Conservation (phyloP, 768 basidiomycete genomes). For the Suillus fuscotomentosus region DNA sequence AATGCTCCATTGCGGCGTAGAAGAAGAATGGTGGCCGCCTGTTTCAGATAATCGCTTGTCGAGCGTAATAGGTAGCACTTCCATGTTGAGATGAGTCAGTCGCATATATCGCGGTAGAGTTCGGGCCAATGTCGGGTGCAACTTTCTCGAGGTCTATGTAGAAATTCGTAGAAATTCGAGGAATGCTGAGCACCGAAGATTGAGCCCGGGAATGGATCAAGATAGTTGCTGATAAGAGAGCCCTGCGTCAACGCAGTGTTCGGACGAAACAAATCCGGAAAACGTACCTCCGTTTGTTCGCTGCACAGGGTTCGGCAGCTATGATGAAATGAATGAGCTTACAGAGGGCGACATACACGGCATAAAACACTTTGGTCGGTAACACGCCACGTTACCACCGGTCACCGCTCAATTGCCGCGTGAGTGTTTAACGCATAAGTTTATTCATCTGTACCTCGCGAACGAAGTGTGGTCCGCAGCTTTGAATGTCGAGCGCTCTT, state of each 20-base stretch:
- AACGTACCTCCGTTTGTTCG: slow-evolving; percentile 17
- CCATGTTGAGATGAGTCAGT: slow-evolving; percentile 13
- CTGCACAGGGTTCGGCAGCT: slow-evolving; percentile 14
- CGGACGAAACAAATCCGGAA: slow-evolving; percentile 15
- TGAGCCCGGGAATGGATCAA: slow-evolving; percentile 12
- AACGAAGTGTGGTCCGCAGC: slow-evolving; percentile 7
- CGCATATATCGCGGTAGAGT: slow-evolving; percentile 12
- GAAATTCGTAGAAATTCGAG: slow-evolving; percentile 11
- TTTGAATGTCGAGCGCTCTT: neutral
- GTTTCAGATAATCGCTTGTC: slow-evolving; percentile 4
- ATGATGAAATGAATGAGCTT: slow-evolving; percentile 19
- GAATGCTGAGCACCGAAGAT: slow-evolving; percentile 13
- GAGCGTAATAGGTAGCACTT: slow-evolving; percentile 9
- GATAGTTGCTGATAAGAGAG: slow-evolving; percentile 12
- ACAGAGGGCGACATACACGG: slow-evolving; percentile 13
- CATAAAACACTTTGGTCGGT: slow-evolving; percentile 12
- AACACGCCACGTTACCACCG: slow-evolving; percentile 15
- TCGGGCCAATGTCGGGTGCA: slow-evolving; percentile 9
- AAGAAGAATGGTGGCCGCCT: neutral
- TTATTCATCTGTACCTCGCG: slow-evolving; percentile 5
- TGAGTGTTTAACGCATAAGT: slow-evolving; percentile 2
- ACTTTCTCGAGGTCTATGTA: slow-evolving; percentile 5
- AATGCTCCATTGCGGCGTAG: neutral
- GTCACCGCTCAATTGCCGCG: slow-evolving; percentile 13
- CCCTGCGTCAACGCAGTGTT: slow-evolving; percentile 8